Evolutionary conservation across 768 basidiomycete genomes (phyloP), one percentile per base, ranked within the genome.

Genomic region (Trametes sanguinea): DNA sequence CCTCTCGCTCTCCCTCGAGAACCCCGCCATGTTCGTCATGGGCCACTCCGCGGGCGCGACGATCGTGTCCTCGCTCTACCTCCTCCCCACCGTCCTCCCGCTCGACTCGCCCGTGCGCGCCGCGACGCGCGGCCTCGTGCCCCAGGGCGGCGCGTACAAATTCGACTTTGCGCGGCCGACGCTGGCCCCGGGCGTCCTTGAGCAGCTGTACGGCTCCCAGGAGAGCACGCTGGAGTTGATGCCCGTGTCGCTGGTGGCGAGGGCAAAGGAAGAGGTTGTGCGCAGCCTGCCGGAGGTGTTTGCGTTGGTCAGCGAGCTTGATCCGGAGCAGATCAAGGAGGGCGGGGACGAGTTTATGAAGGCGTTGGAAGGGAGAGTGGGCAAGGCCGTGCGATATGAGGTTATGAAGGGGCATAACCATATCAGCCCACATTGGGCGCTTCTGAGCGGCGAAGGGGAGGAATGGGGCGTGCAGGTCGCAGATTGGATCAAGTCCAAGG

Each of bases 11-110:
- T 32, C 39, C 42, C 29, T 43, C 43, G 56, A 61, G 76, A 51
- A 61, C 30, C 62, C 82, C 0, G 81, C 85, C 65, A 68, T 86
- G 44, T 80, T 81, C 64, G 48, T 88, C 43, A 74, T 84, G 72
- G 84, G 81, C 0, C 87, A 89, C 71, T 88, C 87, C 1, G 86
- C 85, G 0, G 88, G 88, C 1, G 83, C 82, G 1, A 72, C 76
- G 30, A 82, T 85, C 67, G 66, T 79, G 45, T 72, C 80, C 4
- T 80, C 85, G 16, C 63, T 83, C 54, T 69, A 83, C 40, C 71
- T 83, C 16, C 67, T 78, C 42, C 66, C 73, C n/a, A 62, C 51
- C 7, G 29, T 65, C 46, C 51, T 73, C 27, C 70, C 57, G 9
- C 37, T 44, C 32, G 44, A 56, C 48, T 51, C 78, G 7, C 55